Evolutionary conservation across 306 rosid genomes (phyloP), one percentile per base, ranked within the genome.

Genomic region (Lagenaria siceraria): DNA sequence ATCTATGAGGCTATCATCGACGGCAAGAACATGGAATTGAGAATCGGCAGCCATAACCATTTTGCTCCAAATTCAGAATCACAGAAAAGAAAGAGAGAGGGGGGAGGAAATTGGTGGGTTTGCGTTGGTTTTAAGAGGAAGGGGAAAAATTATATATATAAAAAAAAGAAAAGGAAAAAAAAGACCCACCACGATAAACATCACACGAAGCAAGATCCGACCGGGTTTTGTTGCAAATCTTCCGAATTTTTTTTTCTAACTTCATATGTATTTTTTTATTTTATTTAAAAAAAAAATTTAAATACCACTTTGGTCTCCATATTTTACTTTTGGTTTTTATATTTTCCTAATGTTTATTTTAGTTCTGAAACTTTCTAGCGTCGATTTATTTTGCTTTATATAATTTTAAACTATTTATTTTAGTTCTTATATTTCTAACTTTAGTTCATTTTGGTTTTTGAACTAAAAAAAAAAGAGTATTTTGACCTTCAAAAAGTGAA

Each of bases 161-260:
- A 29, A 61, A 29, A 7, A 6, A 17, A 51, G 5, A 11, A 49
- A 0, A 15, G 14, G 5, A 0, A 0, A 17, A 49, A 13, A 51
- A 52, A 53, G 72, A 64, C 72, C 72, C 72, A 64, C 72, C 72
- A 64, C 72, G 72, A 64, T 64, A 8, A 35, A 64, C 72, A 64
- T 64, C 72, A 84, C 86, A 89, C 87, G 87, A 93, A 87, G 96
- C 90, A 90, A 93, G 95, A 93, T 88, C 95, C 98, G 91, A 93
- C 98, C 98, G 84, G 93, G 89, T 93, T 89, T 92, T 88, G 64
- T 79, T 88, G 85, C 86, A 92, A 89, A 92, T 89, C 96, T 89
- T 84, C 81, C 80, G 85, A 88, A 80, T 64, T 33, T 25, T 56
- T 79, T 83, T 88, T 85, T 86, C 88, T 46, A 87, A 92, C 80